Evolutionary conservation across 2,329 filamentous ascomycete species (phyloP).

Genomic region (Ophiostoma triangulosporum): DNA sequence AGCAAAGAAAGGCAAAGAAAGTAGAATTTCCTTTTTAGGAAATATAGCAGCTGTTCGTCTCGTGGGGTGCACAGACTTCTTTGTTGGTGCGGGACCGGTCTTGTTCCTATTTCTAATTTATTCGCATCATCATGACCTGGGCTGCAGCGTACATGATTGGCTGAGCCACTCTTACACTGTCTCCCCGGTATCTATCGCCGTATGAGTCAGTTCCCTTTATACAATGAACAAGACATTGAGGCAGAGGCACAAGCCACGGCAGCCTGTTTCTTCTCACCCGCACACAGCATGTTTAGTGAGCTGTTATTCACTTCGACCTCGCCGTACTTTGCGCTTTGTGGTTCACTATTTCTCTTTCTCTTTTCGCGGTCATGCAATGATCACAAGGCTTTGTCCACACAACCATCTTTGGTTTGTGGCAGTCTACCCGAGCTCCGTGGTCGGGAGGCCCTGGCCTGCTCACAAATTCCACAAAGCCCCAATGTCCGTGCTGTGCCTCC

Average conservation of each 20-base stretch:
- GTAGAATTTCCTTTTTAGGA: conserved; percentile 5
- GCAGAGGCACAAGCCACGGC: no score
- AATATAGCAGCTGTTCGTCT: background rate
- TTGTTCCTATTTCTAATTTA: no score
- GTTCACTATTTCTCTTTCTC: background rate
- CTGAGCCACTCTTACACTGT: no score
- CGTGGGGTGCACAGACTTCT: no score
- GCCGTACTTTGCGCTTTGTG: background rate
- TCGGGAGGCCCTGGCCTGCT: background rate
- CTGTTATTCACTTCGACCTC: no score
- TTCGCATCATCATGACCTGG: no score
- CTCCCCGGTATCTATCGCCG: no score
- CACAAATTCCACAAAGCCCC: background rate
- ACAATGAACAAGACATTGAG: no score
- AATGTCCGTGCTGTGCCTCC: background rate
- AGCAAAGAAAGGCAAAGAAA: background rate
- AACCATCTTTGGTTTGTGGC: background rate
- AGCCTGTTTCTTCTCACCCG: background rate
- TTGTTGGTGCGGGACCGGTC: no score
- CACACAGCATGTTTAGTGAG: no score
- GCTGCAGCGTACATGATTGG: no score
- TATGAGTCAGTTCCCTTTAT: no score
- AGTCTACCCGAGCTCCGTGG: background rate
- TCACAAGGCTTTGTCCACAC: background rate
- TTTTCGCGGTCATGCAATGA: background rate